These are phyloP conservation scores for Sporothrix sp. DNA, from an alignment of 2,329 filamentous ascomycete species.

Conservation along the genomic window DNA sequence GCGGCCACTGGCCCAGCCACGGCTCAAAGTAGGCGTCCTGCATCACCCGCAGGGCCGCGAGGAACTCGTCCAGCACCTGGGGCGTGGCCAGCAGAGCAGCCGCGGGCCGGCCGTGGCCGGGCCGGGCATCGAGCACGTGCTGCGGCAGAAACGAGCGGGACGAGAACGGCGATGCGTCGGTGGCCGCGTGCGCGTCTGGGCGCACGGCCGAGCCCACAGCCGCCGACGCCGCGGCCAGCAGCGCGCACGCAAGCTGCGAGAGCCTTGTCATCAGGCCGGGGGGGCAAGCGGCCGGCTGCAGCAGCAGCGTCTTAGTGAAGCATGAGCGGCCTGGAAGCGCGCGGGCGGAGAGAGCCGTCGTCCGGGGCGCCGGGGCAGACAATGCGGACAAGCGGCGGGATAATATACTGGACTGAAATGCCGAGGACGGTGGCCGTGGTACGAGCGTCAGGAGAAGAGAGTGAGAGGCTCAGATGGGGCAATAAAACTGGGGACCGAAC, in stretches of 20 bases:
- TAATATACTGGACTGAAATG: neutral
- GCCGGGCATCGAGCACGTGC: neutral
- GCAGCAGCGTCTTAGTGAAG: neutral
- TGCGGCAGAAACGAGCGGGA: constrained; percentile 11
- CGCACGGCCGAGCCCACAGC: neutral
- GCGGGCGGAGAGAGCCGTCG: neutral
- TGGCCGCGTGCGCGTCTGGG: neutral
- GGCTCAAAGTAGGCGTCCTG: constrained; percentile 69
- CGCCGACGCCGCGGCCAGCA: constrained; percentile 9
- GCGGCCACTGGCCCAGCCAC: constrained; percentile 74
- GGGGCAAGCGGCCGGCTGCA: neutral
- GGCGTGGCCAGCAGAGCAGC: neutral
- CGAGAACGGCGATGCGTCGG: neutral
- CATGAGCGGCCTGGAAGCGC: neutral
- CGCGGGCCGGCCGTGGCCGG: neutral
- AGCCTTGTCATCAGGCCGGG: constrained; percentile 7
- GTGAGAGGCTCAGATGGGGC: neutral
- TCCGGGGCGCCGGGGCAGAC: too few species aligned
- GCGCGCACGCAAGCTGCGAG: constrained; percentile 3
- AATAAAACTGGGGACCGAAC: constrained; percentile 11
- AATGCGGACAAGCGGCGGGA: too few species aligned
- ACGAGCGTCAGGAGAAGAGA: neutral
- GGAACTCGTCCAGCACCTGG: constrained; percentile 35
- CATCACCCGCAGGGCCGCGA: constrained; percentile 62
- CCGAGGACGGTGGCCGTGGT: neutral